Evolutionary conservation across 805 yeast genomes (phyloP).

Genomic region (Spathaspora arborariae): DNA sequence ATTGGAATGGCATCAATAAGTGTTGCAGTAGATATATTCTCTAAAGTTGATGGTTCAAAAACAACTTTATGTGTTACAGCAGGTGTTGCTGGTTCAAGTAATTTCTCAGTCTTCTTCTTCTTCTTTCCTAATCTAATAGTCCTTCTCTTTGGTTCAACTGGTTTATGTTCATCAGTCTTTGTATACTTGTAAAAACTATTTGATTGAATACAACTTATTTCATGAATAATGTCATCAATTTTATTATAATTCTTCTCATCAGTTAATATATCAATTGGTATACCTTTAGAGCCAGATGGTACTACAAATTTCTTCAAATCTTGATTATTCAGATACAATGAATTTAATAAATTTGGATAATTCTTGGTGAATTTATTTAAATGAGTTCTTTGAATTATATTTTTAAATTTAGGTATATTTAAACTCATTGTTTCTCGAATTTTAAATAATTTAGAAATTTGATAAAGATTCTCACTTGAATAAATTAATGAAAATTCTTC

Average conservation of each 20-base stretch:
- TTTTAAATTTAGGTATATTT: slow-evolving; percentile 54
- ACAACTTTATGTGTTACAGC: neutral
- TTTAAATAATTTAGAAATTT: slow-evolving; percentile 45
- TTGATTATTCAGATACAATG: slow-evolving; percentile 27
- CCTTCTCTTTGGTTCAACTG: slow-evolving; percentile 41
- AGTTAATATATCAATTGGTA: slow-evolving; percentile 34
- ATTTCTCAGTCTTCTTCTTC: slow-evolving; percentile 4
- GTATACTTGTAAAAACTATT: slow-evolving; percentile 35
- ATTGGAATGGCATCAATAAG: neutral
- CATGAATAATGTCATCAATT: slow-evolving; percentile 34
- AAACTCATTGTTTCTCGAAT: slow-evolving; percentile 81
- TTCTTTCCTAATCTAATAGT: slow-evolving; percentile 28
- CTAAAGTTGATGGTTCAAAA: neutral
- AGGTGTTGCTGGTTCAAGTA: neutral
- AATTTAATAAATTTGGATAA: slow-evolving; percentile 33
- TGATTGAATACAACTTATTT: slow-evolving; percentile 45
- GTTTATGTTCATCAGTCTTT: slow-evolving; percentile 14
- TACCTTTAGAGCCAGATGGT: slow-evolving; percentile 23
- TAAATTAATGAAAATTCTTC: slow-evolving; percentile 10
- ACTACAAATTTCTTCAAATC: slow-evolving; percentile 5
- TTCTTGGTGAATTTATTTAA: slow-evolving; percentile 37
- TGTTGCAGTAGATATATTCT: slow-evolving; percentile 1
- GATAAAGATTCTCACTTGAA: slow-evolving; percentile 48
- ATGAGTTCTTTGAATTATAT: slow-evolving; percentile 55
- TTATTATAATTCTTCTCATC: slow-evolving; percentile 22